Conservation (phyloP, 2,329 filamentous ascomycete genomes). For the Bipolaris victoriae region DNA sequence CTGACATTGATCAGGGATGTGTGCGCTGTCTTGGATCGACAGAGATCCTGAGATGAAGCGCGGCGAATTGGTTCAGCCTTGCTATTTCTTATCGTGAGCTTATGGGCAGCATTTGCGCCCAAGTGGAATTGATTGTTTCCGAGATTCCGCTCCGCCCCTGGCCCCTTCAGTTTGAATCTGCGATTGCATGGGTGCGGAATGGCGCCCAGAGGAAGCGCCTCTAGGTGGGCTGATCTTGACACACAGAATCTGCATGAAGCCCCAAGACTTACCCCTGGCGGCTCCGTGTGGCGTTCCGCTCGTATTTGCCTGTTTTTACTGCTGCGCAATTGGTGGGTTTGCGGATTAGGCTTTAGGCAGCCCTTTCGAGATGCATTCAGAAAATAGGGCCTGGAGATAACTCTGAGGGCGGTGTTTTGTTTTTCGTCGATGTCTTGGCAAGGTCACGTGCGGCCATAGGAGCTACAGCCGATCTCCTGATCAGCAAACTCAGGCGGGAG, state of each 20-base stretch:
- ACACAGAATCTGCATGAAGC: slow-evolving; percentile 20
- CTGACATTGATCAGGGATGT: not conserved
- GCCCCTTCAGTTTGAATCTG: not conserved
- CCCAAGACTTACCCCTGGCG: slow-evolving; percentile 5
- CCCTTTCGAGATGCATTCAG: not conserved
- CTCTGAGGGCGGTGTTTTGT: not conserved
- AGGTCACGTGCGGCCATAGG: not conserved
- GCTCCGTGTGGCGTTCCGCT: slow-evolving; percentile 28
- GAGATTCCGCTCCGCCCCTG: slow-evolving; percentile 11
- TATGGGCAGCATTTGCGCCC: not conserved
- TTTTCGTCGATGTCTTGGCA: slow-evolving; percentile 4
- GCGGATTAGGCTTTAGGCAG: not conserved
- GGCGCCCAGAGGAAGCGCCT: slow-evolving; percentile 1
- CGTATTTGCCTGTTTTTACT: slow-evolving; percentile 34
- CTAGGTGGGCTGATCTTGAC: slow-evolving; percentile 27
- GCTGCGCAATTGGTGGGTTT: slow-evolving; percentile 6
- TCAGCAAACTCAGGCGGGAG: not conserved
- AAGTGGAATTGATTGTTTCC: not conserved
- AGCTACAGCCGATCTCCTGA: not conserved
- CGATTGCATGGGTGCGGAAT: slow-evolving; percentile 7
- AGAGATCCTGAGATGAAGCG: not conserved
- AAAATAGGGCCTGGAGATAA: not conserved
- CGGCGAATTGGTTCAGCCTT: not conserved
- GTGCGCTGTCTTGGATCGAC: not conserved
- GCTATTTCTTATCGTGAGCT: not conserved